Evolutionary conservation across 2,329 filamentous ascomycete species (phyloP), one percentile per base, ranked within the genome.

Genomic region (Colletotrichum costaricense): DNA sequence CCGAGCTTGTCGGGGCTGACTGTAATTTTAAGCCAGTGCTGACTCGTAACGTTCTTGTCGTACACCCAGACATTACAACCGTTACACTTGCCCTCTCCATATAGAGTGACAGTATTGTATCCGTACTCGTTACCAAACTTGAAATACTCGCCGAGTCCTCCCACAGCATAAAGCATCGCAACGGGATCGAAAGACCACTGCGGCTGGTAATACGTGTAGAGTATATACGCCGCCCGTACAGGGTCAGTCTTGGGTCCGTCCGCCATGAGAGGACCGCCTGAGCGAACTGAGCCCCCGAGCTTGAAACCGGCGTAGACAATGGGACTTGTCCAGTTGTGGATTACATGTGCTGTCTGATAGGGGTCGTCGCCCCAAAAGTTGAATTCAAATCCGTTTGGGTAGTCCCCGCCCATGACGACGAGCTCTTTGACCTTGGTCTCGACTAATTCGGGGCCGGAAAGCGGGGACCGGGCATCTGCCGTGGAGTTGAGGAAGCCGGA

Each of bases 381-480:
- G 78, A 80, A 89, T 68, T 87, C 84, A 71, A 80, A 78, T 8
- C 86, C 87, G 0, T 80, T 81, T 0, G 87, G 86, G 69, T 88
- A 89, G 7, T 74, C 77, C 16, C 87, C 88, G n/a, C 87, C 88
- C 87, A 88, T 88, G 9, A 89, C 76, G 2, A 88, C 84, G 2
- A 89, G 80, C 76, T 89, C 84, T 0, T 77, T 77, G 3, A 89
- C 86, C 76, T 89, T 89, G 9, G 75, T 63, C 1, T 78, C 72
- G 12, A 89, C 75, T 3, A 89, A 82, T 5, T 81, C 81, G 1
- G 76, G 77, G 0, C 87, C 87, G 7, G 77, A 69, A 4, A 87
- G 79, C 1, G 76, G 33, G 0, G 85, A 85, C 69, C 81, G 78
- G 0, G 65, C 56, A 73, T 89, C 87, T 1, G 81, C 77, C 0